Conservation (phyloP, 2,329 filamentous ascomycete genomes). For the Tolypocladium amazonense region DNA sequence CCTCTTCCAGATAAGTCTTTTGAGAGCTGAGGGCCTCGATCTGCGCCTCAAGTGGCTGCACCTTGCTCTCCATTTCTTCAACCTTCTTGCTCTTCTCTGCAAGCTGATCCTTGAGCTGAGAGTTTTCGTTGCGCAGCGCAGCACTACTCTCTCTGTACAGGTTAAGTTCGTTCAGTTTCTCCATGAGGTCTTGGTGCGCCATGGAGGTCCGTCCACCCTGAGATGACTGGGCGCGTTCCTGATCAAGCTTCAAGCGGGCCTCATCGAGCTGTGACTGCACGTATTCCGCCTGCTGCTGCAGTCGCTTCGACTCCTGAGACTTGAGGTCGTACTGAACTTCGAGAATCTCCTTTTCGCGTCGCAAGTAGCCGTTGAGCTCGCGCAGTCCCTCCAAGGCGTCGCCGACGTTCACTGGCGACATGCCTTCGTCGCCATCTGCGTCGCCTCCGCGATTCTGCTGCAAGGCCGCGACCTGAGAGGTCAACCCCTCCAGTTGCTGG, state of each 20-base stretch:
- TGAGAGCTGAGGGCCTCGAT: constrained; percentile 77
- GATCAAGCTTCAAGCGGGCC: constrained; percentile 75
- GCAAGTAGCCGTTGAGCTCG: constrained; percentile 83
- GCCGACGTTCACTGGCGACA: constrained; percentile 39
- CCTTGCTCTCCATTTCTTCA: constrained; percentile 60
- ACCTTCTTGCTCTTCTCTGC: constrained; percentile 65
- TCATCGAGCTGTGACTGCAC: constrained; percentile 83
- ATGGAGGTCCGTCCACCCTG: constrained; percentile 64
- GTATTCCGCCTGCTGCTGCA: constrained; percentile 86
- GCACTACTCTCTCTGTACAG: constrained; percentile 91
- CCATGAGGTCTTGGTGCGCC: constrained; percentile 82
- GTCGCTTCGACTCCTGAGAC: constrained; percentile 73
- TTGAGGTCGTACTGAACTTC: constrained; percentile 94
- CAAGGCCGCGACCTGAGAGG: constrained; percentile 65
- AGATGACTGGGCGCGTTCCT: constrained; percentile 69
- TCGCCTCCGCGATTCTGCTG: constrained; percentile 60
- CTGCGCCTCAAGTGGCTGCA: constrained; percentile 72
- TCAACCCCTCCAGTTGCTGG: constrained; percentile 76
- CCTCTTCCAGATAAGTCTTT: constrained; percentile 70
- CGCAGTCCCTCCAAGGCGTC: constrained; percentile 66
- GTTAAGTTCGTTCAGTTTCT: constrained; percentile 92
- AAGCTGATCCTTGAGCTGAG: constrained; percentile 66
- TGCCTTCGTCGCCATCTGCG: constrained; percentile 40
- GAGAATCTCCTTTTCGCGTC: constrained; percentile 93
- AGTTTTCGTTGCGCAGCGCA: constrained; percentile 77